Base-by-base conservation (phyloP, 805 yeast species). In the Metschnikowia kunwiensis region DNA sequence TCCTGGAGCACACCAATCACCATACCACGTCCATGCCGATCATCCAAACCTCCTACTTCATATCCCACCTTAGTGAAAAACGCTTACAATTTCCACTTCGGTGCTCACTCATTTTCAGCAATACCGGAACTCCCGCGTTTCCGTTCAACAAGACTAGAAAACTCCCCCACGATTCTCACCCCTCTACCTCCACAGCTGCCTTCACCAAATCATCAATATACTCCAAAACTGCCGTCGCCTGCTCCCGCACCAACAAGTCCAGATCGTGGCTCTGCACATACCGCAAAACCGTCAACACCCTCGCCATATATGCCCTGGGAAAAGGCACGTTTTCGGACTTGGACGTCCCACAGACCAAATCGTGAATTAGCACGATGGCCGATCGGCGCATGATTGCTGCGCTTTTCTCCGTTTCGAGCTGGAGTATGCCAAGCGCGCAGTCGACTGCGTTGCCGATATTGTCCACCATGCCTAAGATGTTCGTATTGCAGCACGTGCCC, bases 371-470 rank as follows among this genome's bases (percentile, higher is more conserved):
- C 9, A 81, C 83, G 3, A 87, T 70, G 0, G 95, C 86, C 1
- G 94, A 68, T 24, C 96, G 68, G 44, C 94, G 70, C 74, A 88
- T 71, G 0, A 80, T 60, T 53, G 82, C 70, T n/a, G 58, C 61
- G 2, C 69, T 70, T 32, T 46, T 55, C 1, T 42, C 45, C 16
- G 51, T 65, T 55, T 69, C 95, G 73, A 68, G 75, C 50, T 55
- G 79, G 34, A 93, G 55, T 0, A 91, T 72, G 5, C 96, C 95
- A 21, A 84, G 56, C 0, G 86, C 78, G 53, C 94, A 80, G 52
- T 88, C 96, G 28, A 86, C 59, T 7, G 82, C 71, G 33, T 80
- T 83, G 1, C 57, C 54, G 8, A 87, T 59, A 39, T 68, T 62
- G 1, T 57, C 51, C 0, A 64, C 26, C 1, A 86, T 49, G 0